These are phyloP conservation scores for Aureobasidium sp. DNA, from an alignment of 2,329 filamentous ascomycete species.

Conservation along the genomic window DNA sequence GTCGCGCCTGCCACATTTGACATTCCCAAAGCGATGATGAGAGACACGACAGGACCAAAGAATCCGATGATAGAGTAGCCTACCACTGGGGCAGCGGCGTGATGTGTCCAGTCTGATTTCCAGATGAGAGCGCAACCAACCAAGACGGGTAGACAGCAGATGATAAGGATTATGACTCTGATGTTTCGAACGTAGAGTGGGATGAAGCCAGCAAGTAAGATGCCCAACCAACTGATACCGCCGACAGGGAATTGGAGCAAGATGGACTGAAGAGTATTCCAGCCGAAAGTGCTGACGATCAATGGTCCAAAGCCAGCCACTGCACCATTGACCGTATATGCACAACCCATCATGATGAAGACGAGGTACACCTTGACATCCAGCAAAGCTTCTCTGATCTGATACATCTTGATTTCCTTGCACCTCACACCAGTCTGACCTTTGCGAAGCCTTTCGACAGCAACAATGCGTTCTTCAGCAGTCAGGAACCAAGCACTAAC, in stretches of 20 bases:
- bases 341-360: slow-evolving; percentile 42
- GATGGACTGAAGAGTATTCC: slow-evolving; percentile 54
- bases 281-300: slow-evolving; percentile 65
- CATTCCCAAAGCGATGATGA: slow-evolving; percentile 51
- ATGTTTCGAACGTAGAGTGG: slow-evolving; percentile 54
- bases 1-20: slow-evolving; percentile 68
- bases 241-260: slow-evolving; percentile 69
- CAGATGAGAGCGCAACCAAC: slow-evolving; percentile 68
- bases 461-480: slow-evolving; percentile 28
- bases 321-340: slow-evolving; percentile 64
- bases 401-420: slow-evolving; percentile 22
- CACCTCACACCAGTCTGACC: slow-evolving; percentile 31
- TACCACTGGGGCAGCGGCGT: slow-evolving; percentile 56
- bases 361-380: slow-evolving; percentile 23
- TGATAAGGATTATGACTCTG: slow-evolving; percentile 55
- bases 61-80: slow-evolving; percentile 67
- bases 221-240: slow-evolving; percentile 57
- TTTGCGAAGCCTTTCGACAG: slow-evolving; percentile 29
- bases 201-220: slow-evolving; percentile 58
- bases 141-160: slow-evolving; percentile 65
- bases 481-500: slow-evolving; percentile 28
- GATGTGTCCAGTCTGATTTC: slow-evolving; percentile 56
- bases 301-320: slow-evolving; percentile 63
- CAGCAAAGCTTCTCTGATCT: slow-evolving; percentile 20
- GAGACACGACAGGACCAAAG: slow-evolving; percentile 61